Evolutionary conservation across 2,329 filamentous ascomycete species (phyloP).

Genomic region (Neonectria hederae): DNA sequence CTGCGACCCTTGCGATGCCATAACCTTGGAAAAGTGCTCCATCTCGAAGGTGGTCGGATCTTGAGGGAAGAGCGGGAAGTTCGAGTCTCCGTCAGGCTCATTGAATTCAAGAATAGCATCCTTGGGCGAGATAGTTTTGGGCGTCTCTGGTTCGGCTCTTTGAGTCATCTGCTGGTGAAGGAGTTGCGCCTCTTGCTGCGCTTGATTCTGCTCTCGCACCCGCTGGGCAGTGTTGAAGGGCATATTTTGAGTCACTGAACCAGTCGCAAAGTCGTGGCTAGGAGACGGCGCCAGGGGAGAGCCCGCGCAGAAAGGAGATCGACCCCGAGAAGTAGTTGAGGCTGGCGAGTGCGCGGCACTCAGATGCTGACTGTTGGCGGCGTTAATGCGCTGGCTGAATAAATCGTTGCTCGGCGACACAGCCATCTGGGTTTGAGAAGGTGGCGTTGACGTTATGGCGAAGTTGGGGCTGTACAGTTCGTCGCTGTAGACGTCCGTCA

Average conservation of each 20-base stretch:
- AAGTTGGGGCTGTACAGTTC: constrained; percentile 82
- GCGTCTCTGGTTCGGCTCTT: constrained; percentile 57
- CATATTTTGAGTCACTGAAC: constrained; percentile 27
- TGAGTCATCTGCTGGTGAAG: constrained; percentile 53
- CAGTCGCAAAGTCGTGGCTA: constrained; percentile 53
- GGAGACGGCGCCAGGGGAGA: constrained; percentile 67
- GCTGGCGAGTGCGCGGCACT: constrained; percentile 64
- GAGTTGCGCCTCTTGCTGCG: constrained; percentile 64
- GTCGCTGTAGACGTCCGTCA: constrained; percentile 86
- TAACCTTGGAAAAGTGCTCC: constrained; percentile 51
- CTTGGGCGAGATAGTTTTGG: constrained; percentile 95
- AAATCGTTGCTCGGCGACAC: constrained; percentile 65
- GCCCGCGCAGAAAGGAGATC: constrained; percentile 83
- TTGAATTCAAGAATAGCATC: constrained; percentile 89
- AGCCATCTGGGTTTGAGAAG: constrained; percentile 56
- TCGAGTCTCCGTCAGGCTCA: constrained; percentile 74
- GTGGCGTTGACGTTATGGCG: constrained; percentile 65
- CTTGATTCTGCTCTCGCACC: constrained; percentile 69
- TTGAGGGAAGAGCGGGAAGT: constrained; percentile 78
- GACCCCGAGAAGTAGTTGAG: constrained; percentile 65
- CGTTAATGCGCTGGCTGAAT: constrained; percentile 80
- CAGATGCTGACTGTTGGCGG: constrained; percentile 78
- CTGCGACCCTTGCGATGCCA: constrained; percentile 32
- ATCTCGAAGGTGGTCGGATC: constrained; percentile 59
- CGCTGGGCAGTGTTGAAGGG: constrained; percentile 65